Percentiles rank a stretch among this genome's conserved stretches.
phyloP scores from a whole-genome alignment of 1,139 yeast genomes.

The Candida albicans region DNA sequence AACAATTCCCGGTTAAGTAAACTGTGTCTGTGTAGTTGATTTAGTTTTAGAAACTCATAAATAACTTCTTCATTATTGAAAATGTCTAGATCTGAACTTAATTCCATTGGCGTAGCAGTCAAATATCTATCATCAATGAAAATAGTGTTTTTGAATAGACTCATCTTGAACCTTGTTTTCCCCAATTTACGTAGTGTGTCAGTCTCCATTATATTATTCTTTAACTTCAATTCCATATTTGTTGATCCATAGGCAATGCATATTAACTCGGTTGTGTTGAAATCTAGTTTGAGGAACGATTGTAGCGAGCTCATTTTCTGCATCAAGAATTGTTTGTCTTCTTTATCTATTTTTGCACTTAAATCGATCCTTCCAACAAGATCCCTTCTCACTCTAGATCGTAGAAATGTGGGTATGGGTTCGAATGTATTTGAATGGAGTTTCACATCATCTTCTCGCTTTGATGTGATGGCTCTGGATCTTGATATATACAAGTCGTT shows the following conservation, averaged over 20 bases:
- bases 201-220: slow-evolving; percentile 12
- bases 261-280: slow-evolving; percentile 4
- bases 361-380: neutral
- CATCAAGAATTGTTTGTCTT: neutral
- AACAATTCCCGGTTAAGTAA: slow-evolving; percentile 10
- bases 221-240: slow-evolving; percentile 7
- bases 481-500: slow-evolving; percentile 1
- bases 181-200: slow-evolving; percentile 16
- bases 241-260: slow-evolving; percentile 11
- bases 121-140: slow-evolving; percentile 30
- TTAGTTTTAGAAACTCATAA: slow-evolving; percentile 34
- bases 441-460: neutral
- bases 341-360: neutral
- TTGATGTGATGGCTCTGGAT: neutral
- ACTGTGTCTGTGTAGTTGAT: slow-evolving; percentile 21
- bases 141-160: slow-evolving; percentile 14
- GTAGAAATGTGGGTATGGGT: neutral
- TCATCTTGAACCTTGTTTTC: slow-evolving; percentile 8
- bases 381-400: slow-evolving; percentile 1
- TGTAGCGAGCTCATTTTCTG: neutral
- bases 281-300: slow-evolving; percentile 3
- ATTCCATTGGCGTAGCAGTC: slow-evolving; percentile 28
- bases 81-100: slow-evolving; percentile 18
- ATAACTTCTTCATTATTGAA: slow-evolving; percentile 26
- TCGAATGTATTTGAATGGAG: neutral